phyloP scores from a whole-genome alignment of 148 eudicot species.

The Rhododendron molle region DNA sequence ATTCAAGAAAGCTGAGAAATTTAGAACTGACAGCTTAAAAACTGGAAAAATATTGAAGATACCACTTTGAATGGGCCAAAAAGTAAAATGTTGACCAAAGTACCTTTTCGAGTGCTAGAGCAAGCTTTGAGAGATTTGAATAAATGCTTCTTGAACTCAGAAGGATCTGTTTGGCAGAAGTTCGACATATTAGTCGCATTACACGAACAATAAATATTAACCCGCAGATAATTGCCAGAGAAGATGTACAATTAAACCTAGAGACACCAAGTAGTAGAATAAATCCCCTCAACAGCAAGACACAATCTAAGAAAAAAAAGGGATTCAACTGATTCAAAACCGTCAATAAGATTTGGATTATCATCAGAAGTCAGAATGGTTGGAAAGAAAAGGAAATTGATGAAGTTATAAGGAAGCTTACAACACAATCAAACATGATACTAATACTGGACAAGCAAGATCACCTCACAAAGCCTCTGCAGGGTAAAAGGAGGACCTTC shows the following conservation, averaged over 20 bases:
- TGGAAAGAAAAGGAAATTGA: not conserved
- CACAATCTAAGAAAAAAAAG: not conserved
- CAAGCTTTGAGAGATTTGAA: slow-evolving; percentile 76
- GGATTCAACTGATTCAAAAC: not conserved
- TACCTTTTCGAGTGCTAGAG: slow-evolving; percentile 89
- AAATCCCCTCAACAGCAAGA: slow-evolving; percentile 2
- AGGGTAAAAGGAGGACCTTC: slow-evolving; percentile 94
- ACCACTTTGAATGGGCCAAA: not conserved
- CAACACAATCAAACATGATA: slow-evolving; percentile 1
- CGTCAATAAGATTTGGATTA: not conserved
- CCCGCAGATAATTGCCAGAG: not conserved
- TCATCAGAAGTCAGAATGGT: not conserved
- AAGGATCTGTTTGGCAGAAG: slow-evolving; percentile 46
- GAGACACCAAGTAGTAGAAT: not conserved
- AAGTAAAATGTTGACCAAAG: not conserved
- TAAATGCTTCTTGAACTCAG: slow-evolving; percentile 61
- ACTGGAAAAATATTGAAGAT: not conserved
- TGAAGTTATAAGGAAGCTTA: not conserved
- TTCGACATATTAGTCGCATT: not conserved
- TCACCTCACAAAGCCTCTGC: slow-evolving; percentile 90
- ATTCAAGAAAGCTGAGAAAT: not conserved
- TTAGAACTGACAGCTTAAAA: not conserved
- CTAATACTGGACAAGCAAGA: not conserved
- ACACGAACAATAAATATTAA: not conserved
- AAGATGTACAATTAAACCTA: not conserved